phyloP scores from a whole-genome alignment of 2,329 filamentous ascomycete genomes.

The Fragosphaeria purpurea region DNA sequence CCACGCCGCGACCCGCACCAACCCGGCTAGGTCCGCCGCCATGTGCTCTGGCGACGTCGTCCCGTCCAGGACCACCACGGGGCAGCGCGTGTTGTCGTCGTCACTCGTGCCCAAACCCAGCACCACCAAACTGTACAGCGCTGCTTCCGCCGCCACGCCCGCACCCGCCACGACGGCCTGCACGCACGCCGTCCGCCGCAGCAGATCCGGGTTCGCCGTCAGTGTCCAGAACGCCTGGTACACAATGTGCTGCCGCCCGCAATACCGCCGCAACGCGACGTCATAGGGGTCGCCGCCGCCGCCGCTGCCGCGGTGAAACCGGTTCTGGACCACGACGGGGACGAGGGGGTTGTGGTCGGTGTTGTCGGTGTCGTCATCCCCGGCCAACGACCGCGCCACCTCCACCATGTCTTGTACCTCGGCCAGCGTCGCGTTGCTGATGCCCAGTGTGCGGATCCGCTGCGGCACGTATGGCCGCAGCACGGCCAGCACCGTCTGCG shows the following conservation, averaged over 20 bases:
- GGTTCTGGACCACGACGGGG: conserved; percentile 63
- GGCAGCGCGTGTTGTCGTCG: conserved; percentile 13
- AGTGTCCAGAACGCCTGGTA: conserved; percentile 49
- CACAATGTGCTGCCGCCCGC: conserved; percentile 26
- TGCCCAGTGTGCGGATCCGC: conserved; percentile 56
- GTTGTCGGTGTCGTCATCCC: background rate
- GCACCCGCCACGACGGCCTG: conserved; percentile 33
- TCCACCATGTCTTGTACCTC: conserved; percentile 44
- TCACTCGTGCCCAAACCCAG: conserved; percentile 37
- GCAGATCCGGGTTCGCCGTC: conserved; percentile 33
- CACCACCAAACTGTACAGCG: conserved; percentile 35
- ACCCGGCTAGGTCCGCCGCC: conserved; percentile 36
- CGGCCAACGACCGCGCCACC: background rate
- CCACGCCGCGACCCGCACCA: conserved; percentile 31
- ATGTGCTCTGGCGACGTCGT: conserved; percentile 33
- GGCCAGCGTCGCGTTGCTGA: conserved; percentile 60
- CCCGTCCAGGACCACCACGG: conserved; percentile 12
- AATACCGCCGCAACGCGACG: conserved; percentile 42
- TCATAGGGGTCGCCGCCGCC: conserved; percentile 38
- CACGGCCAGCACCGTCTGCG: conserved; percentile 54
- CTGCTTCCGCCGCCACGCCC: conserved; percentile 27
- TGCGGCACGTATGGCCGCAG: conserved; percentile 58
- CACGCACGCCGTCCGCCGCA: conserved; percentile 34
- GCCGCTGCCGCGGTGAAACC: conserved; percentile 50
- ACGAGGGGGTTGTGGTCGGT: background rate